phyloP scores from a whole-genome alignment of 2,329 filamentous ascomycete species.

The Aureobasidium sp. region DNA sequence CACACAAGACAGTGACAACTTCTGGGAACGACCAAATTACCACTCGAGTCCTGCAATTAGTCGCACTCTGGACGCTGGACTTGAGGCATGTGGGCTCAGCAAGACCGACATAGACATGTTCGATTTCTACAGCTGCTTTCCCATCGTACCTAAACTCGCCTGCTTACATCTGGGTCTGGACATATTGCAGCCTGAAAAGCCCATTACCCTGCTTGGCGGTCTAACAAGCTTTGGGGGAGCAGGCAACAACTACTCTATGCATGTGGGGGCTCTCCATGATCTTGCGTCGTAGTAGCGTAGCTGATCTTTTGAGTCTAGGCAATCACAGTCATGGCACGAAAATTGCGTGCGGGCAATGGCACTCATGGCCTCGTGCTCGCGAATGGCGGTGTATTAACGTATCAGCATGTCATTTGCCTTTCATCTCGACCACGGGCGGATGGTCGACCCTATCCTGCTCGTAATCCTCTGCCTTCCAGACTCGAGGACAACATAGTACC shows the following conservation, averaged over 20 bases:
- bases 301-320: conserved; percentile 27
- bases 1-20: conserved; percentile 51
- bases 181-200: conserved; percentile 39
- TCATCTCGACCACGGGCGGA: conserved; percentile 40
- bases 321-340: conserved; percentile 50
- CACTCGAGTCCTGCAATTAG: conserved; percentile 53
- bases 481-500: conserved; percentile 35
- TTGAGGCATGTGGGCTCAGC: conserved; percentile 42
- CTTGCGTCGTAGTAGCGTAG: conserved; percentile 20
- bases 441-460: conserved; percentile 40
- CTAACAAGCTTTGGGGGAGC: conserved; percentile 64
- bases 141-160: conserved; percentile 62
- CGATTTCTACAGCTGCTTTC: conserved; percentile 64
- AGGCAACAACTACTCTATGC: conserved; percentile 65
- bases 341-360: conserved; percentile 42
- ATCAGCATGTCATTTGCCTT: conserved; percentile 57
- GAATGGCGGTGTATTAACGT: conserved; percentile 59
- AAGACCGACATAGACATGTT: conserved; percentile 52
- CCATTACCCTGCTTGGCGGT: conserved; percentile 57
- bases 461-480: conserved; percentile 40
- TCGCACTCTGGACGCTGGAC: conserved; percentile 48
- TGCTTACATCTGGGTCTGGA: conserved; percentile 53
- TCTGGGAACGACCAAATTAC: conserved; percentile 57
- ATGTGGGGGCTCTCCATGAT: conserved; percentile 37
- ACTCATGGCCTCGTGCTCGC: conserved; percentile 54